A percentile compares a stretch with the other conserved stretches of the same genome.
Conservation (phyloP, 768 basidiomycete species). For the Boletus tylopilopsis region DNA sequence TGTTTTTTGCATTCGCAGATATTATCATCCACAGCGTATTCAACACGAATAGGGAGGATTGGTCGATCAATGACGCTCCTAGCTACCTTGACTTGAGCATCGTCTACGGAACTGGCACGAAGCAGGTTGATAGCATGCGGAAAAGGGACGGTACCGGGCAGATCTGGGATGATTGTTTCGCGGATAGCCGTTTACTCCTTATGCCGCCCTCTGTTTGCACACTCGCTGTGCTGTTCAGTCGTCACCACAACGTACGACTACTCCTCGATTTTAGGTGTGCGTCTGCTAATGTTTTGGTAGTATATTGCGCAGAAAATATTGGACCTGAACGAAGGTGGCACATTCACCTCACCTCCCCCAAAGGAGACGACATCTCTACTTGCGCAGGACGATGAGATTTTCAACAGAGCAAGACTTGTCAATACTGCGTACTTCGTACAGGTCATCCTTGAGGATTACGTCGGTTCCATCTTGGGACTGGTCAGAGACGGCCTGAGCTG, state of each 20-base stretch:
- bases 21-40: slow-evolving; percentile 74
- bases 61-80: slow-evolving; percentile 57
- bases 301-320: slow-evolving; percentile 66
- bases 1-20: slow-evolving; percentile 80
- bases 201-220: slow-evolving; percentile 75
- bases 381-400: slow-evolving; percentile 73
- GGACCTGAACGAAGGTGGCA: slow-evolving; percentile 62
- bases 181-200: slow-evolving; percentile 57
- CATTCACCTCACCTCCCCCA: slow-evolving; percentile 31
- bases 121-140: slow-evolving; percentile 48
- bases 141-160: slow-evolving; percentile 62
- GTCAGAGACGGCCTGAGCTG: slow-evolving; percentile 60
- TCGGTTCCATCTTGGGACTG: slow-evolving; percentile 69
- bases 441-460: slow-evolving; percentile 68
- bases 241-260: slow-evolving; percentile 67
- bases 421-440: slow-evolving; percentile 73
- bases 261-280: not conserved
- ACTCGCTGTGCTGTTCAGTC: slow-evolving; percentile 61
- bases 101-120: slow-evolving; percentile 61
- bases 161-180: slow-evolving; percentile 67
- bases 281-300: slow-evolving; percentile 34
- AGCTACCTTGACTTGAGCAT: slow-evolving; percentile 77
- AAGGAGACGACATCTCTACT: slow-evolving; percentile 20
- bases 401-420: slow-evolving; percentile 66
- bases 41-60: slow-evolving; percentile 46